These are phyloP conservation scores for Tillandsia leiboldiana DNA, from an alignment of 176 grass and related monocot genomes.

Conservation along the genomic window DNA sequence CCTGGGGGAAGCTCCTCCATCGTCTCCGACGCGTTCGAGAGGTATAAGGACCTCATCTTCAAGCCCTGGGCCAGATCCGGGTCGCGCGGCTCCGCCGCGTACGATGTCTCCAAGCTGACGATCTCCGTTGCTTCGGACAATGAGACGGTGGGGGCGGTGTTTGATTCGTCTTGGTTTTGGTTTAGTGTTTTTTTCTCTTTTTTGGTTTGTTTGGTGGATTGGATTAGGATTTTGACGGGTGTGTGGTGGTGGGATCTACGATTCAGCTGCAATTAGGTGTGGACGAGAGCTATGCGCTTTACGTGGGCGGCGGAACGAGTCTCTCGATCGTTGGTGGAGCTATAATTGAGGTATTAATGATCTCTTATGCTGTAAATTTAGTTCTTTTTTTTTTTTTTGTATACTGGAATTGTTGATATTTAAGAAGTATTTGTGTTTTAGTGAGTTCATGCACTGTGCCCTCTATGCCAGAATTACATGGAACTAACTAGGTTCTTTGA, in stretches of 20 bases:
- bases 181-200: constrained; percentile 9
- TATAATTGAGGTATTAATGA: constrained; percentile 50
- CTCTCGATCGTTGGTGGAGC: constrained; percentile 68
- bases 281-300: constrained; percentile 85
- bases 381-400: not conserved
- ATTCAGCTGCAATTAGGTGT: constrained; percentile 59
- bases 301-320: constrained; percentile 24
- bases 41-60: constrained; percentile 55
- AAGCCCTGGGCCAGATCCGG: constrained; percentile 45
- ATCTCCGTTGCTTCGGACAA: constrained; percentile 60
- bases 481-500: no score
- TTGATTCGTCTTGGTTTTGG: not conserved
- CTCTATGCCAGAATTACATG: no score
- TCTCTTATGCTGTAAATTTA: not conserved
- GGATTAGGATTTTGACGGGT: not conserved
- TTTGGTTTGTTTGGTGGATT: not conserved
- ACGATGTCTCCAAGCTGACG: constrained; percentile 50
- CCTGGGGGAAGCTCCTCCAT: constrained; percentile 20
- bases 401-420: not conserved
- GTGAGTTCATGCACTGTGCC: no score
- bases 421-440: not conserved
- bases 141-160: constrained; percentile 45
- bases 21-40: constrained; percentile 58
- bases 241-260: constrained; percentile 6
- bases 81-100: not conserved